Evolutionary conservation across 2,329 filamentous ascomycete species (phyloP), one percentile per base, ranked within the genome.

Genomic region (Myotisia sp.): DNA sequence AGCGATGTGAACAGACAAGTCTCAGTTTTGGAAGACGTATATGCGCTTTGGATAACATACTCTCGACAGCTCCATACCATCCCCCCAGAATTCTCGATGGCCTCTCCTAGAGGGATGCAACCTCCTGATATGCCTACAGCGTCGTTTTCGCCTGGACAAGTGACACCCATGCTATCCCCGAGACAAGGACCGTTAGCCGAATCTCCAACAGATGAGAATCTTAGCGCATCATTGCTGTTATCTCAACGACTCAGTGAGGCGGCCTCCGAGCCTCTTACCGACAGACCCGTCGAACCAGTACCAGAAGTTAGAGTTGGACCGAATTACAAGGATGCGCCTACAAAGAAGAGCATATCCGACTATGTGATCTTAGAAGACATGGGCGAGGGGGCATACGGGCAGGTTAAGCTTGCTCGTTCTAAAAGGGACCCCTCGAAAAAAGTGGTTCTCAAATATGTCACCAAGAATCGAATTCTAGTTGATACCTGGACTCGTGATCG

Each of bases 401-500:
- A 98, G 58, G 90, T 98, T 38, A 98, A 98, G 56, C 70, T 98
- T 30, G 87, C 82, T 34, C 75, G 86, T 19, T 80, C 90, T 61
- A 92, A 86, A 60, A 74, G 76, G 48, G 74, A 70, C 33, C 74
- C 65, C 16, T 64, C 72, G 34, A 80, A 78, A 53, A 93, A 92
- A 58, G 80, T 92, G 42, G 87, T 98, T 13, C 70, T 98, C 51
- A 98, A 98, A 56, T 98, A 92, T 54, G 90, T 98, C 32, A 95
- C 90, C 4, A 98, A 98, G 61, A 76, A 82, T 39, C 80, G 87
- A 28, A 98, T 98, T 54, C 70, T 98, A 9, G 87, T 98, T 41
- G 90, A 98, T 59, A 98, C 90, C 0, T 98, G 90, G 90, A 95
- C 87, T 20, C 75, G 90, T 37, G 90, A 98, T 59, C 76, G 90